Evolutionary conservation across 2,329 filamentous ascomycete genomes (phyloP).

Genomic region (Trichoderma oligosporum): DNA sequence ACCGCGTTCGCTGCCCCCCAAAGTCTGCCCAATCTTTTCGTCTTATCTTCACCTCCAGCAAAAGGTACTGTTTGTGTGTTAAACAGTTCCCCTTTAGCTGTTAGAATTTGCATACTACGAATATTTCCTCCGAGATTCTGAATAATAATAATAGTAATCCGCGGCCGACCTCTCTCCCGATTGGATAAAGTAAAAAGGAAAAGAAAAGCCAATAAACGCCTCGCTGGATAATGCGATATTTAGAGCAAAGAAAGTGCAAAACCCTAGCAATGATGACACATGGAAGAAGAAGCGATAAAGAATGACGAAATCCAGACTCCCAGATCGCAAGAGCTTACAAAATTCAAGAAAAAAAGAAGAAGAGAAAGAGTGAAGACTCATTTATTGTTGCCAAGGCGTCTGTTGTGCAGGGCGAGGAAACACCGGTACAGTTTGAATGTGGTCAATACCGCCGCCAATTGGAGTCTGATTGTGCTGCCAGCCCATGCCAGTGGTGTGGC

Average conservation of each 20-base stretch:
- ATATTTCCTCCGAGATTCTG: background rate
- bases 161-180: background rate
- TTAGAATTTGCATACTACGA: background rate
- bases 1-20: background rate
- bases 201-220: slow-evolving; percentile 17
- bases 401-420: slow-evolving; percentile 76
- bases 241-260: slow-evolving; percentile 11
- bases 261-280: slow-evolving; percentile 11
- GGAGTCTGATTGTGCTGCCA: slow-evolving; percentile 79
- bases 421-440: slow-evolving; percentile 72
- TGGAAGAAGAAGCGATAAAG: slow-evolving; percentile 3
- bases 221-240: slow-evolving; percentile 21
- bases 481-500: slow-evolving; percentile 79
- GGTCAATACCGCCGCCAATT: slow-evolving; percentile 77
- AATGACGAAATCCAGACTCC: slow-evolving; percentile 16
- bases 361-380: background rate
- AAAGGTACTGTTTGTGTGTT: background rate
- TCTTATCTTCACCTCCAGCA: background rate
- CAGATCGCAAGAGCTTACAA: slow-evolving; percentile 8
- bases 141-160: slow-evolving; percentile 8
- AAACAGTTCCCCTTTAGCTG: background rate
- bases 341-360: slow-evolving; percentile 9
- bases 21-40: background rate
- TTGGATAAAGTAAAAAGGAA: background rate
- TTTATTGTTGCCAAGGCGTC: slow-evolving; percentile 55